phyloP scores from a whole-genome alignment of 768 basidiomycete species.

The Kwoniella heveanensis region DNA sequence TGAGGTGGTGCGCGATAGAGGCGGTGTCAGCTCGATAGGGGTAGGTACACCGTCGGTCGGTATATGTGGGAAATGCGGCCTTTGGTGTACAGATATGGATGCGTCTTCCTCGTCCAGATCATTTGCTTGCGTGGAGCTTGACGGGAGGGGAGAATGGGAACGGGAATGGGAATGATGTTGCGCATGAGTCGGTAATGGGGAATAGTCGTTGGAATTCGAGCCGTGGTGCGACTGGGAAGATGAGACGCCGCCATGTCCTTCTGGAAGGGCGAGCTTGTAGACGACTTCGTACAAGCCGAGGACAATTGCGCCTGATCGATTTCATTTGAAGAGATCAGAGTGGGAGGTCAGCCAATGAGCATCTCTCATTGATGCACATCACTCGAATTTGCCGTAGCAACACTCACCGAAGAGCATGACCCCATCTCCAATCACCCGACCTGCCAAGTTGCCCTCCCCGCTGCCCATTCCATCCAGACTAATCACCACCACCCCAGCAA shows the following conservation, averaged over 20 bases:
- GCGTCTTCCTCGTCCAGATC: conserved; percentile 3
- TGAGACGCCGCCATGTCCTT: conserved; percentile 43
- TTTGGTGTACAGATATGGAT: neutral
- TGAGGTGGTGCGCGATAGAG: conserved; percentile 13
- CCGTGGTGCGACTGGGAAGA: neutral
- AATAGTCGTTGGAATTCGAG: conserved; percentile 8
- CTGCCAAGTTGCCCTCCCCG: conserved; percentile 54
- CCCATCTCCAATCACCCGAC: conserved; percentile 44
- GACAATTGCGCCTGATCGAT: conserved; percentile 43
- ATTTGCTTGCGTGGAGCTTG: neutral
- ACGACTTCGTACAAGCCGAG: conserved; percentile 56
- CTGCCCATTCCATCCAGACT: conserved; percentile 65
- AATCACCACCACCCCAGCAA: conserved; percentile 74
- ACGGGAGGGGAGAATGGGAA: neutral
- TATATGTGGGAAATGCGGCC: conserved; percentile 3
- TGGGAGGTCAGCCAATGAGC: too few species aligned
- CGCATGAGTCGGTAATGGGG: conserved; percentile 26
- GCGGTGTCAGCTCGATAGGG: conserved; percentile 11
- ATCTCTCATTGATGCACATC: neutral
- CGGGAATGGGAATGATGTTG: too few species aligned
- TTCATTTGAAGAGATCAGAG: too few species aligned
- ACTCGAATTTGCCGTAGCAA: neutral
- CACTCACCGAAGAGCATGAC: conserved; percentile 52
- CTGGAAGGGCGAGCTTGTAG: conserved; percentile 54
- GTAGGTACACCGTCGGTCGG: conserved; percentile 14